Evolutionary conservation across 352 stramenopile species (phyloP), one percentile per base, ranked within the genome.

Genomic region (Globisporangium nunn): DNA sequence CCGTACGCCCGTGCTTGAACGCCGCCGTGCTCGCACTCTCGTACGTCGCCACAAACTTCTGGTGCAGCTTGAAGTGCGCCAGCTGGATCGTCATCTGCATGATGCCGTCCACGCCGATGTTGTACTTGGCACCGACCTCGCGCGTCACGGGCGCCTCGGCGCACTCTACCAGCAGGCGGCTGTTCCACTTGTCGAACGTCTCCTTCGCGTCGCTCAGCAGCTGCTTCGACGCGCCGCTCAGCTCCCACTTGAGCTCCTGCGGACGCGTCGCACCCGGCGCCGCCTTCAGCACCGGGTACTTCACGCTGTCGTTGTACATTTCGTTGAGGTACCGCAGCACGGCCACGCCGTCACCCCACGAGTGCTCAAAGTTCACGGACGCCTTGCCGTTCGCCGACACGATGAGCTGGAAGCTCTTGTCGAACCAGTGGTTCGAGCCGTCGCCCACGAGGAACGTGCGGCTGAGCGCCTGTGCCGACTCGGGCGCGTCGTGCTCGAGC

Each of bases 61-160:
- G 62, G 61, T 95, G 81, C 31, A 91, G 63, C 67, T 85, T 84
- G 65, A 78, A 93, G 70, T 96, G 84, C 59, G 85, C 88, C 29
- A 96, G 64, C 68, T 96, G 88, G 58, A 96, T 93, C 15, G 82
- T 72, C 85, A 96, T 95, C 66, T 96, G 88, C 85, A 95, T 91
- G 60, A 96, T 71, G n/a, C 87, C 88, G 64, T 96, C 88, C 28
- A 85, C 86, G 48, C 85, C 84, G 48, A 95, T 91, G 59, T 72
- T 71, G 68, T 93, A 84, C 54, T 81, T 68, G 14, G 75, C 64
- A 7, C 69, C 75, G 61, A 91, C 75, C 43, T 71, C 63, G 29
- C 79, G 70, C 7, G 79, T 87, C 58, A 93, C 81, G 0, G 81
- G 82, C 48, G 79, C 86, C 64, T 93, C 75, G 2, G 80, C 85